A percentile compares a stretch with the other conserved stretches of the same genome.
Evolutionary conservation across 257 asterid species (phyloP).

Genomic region (Scutellaria barbata): DNA sequence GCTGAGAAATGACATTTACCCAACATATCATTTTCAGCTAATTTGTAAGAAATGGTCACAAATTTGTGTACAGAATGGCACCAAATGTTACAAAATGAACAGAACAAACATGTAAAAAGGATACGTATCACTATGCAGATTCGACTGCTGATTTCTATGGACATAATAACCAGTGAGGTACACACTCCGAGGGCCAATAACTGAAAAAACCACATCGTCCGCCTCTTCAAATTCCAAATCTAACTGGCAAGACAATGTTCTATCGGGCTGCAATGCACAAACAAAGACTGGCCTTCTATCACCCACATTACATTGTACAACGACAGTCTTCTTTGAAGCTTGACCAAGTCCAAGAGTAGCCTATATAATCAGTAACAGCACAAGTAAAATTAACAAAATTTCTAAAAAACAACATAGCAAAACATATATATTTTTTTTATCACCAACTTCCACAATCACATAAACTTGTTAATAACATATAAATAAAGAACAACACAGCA

Average conservation of each 20-base stretch:
- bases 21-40: not conserved
- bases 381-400: slow-evolving; percentile 14
- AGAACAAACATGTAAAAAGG: slow-evolving; percentile 40
- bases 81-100: slow-evolving; percentile 2
- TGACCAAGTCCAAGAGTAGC: slow-evolving; percentile 80
- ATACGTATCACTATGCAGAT: slow-evolving; percentile 69
- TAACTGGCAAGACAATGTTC: slow-evolving; percentile 66
- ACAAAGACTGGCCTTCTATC: slow-evolving; percentile 65
- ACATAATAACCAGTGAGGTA: slow-evolving; percentile 78
- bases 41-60: not conserved
- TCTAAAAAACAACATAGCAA: slow-evolving; percentile 3
- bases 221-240: slow-evolving; percentile 92
- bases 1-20: not conserved
- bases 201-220: slow-evolving; percentile 85
- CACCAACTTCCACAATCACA: slow-evolving; percentile 1
- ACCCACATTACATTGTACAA: slow-evolving; percentile 87
- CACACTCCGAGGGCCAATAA: slow-evolving; percentile 76
- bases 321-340: slow-evolving; percentile 48
- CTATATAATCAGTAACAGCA: slow-evolving; percentile 45
- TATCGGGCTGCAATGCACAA: slow-evolving; percentile 66
- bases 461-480: not conserved
- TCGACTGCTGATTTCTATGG: slow-evolving; percentile 33
- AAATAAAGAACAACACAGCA: not conserved
- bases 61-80: not conserved
- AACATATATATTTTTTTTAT: slow-evolving; percentile 1